phyloP scores from a whole-genome alignment of 768 basidiomycete species.

The Holtermanniella nyarrowii region DNA sequence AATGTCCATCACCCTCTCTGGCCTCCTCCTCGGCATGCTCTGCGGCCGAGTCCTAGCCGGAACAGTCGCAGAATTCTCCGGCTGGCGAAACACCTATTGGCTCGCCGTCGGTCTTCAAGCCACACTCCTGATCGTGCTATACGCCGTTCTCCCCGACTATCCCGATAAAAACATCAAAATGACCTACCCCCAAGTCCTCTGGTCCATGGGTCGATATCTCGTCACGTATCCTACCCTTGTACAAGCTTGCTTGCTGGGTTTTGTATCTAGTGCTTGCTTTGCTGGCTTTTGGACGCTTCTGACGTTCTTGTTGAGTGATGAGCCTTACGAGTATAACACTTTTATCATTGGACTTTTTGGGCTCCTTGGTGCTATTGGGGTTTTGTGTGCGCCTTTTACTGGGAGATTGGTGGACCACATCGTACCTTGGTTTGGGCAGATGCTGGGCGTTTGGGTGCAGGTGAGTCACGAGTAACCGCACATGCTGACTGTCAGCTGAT shows the following conservation, averaged over 20 bases:
- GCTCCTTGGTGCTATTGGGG: slow-evolving; percentile 55
- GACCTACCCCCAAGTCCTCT: slow-evolving; percentile 52
- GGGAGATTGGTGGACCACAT: slow-evolving; percentile 61
- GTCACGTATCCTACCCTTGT: slow-evolving; percentile 69
- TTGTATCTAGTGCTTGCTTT: slow-evolving; percentile 49
- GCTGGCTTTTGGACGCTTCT: slow-evolving; percentile 39
- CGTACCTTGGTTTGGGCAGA: slow-evolving; percentile 66
- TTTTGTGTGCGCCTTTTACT: slow-evolving; percentile 55
- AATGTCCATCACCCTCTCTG: slow-evolving; percentile 51
- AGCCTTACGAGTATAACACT: slow-evolving; percentile 60
- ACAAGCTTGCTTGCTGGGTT: slow-evolving; percentile 52
- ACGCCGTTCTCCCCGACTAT: slow-evolving; percentile 67
- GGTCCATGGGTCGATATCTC: slow-evolving; percentile 64
- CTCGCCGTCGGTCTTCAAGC: slow-evolving; percentile 62
- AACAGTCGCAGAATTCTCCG: slow-evolving; percentile 59
- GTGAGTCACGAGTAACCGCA: background rate
- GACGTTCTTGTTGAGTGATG: slow-evolving; percentile 68
- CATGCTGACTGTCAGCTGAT: slow-evolving; percentile 8
- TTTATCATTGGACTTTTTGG: slow-evolving; percentile 64
- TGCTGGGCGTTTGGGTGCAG: slow-evolving; percentile 46
- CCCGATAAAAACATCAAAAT: slow-evolving; percentile 55
- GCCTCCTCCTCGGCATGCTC: slow-evolving; percentile 33
- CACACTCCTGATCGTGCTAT: slow-evolving; percentile 52
- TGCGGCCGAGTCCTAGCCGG: slow-evolving; percentile 32
- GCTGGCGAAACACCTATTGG: slow-evolving; percentile 69